Evolutionary conservation across 306 rosid species (phyloP).

Genomic region (Vicia faba): DNA sequence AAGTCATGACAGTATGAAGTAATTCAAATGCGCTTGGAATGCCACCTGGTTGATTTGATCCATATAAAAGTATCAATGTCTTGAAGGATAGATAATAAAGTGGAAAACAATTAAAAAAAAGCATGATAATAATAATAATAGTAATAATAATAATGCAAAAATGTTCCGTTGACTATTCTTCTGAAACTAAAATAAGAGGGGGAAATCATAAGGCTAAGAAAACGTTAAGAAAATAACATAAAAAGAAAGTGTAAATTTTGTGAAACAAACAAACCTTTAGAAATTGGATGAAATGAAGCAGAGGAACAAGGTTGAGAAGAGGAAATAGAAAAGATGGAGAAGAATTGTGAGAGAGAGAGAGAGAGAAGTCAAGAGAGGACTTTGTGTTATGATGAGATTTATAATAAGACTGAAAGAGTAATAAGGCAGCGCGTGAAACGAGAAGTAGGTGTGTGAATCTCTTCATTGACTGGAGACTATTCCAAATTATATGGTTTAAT

Average conservation of each 20-base stretch:
- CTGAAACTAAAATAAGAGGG: too few species aligned
- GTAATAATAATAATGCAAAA: not conserved
- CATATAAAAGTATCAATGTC: slow-evolving; percentile 35
- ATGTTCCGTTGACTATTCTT: too few species aligned
- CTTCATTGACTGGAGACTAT: too few species aligned
- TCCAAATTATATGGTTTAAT: too few species aligned
- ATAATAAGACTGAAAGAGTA: too few species aligned
- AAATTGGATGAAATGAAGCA: not conserved
- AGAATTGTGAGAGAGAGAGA: not conserved
- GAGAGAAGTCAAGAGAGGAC: not conserved
- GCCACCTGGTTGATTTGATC: slow-evolving; percentile 51
- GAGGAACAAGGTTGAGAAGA: not conserved
- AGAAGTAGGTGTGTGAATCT: too few species aligned
- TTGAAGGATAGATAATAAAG: slow-evolving; percentile 16
- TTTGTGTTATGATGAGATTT: too few species aligned
- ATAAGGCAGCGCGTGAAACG: too few species aligned
- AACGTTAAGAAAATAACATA: not conserved
- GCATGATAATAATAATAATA: not conserved
- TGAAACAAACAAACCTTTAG: slow-evolving; percentile 16
- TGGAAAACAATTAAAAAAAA: not conserved
- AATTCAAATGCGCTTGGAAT: slow-evolving; percentile 25
- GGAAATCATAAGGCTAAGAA: too few species aligned
- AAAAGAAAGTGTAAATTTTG: not conserved
- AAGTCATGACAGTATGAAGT: slow-evolving; percentile 57
- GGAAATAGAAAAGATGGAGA: not conserved